Conservation (phyloP, 345 rosid species). For the Bruguiera gymnorhiza region DNA sequence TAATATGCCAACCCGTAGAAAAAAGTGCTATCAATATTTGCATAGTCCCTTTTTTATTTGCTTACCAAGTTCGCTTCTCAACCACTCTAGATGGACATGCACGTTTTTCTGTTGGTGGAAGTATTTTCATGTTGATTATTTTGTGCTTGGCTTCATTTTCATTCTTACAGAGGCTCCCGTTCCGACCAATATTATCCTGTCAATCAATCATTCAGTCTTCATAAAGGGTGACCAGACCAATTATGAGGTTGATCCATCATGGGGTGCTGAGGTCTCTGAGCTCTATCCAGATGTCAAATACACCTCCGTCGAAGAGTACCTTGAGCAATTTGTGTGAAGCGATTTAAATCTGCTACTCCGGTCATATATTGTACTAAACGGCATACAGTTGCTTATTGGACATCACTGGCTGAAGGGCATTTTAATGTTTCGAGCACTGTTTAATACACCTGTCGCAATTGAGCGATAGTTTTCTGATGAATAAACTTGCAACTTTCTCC, state of each 20-base stretch:
- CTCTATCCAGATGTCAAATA: no score
- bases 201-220: conserved; percentile 17
- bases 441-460: no score
- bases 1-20: not conserved
- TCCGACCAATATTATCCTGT: conserved; percentile 15
- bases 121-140: not conserved
- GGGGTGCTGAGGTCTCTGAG: no score
- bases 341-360: no score
- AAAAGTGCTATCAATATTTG: no score
- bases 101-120: not conserved
- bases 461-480: not conserved
- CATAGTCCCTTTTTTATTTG: no score
- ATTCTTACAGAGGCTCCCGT: conserved; percentile 17
- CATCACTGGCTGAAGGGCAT: not conserved
- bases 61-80: no score
- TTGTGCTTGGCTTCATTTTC: not conserved
- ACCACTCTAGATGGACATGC: no score
- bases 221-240: conserved; percentile 24
- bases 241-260: not conserved
- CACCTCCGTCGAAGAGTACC: no score
- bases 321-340: no score
- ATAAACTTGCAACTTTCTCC: not conserved
- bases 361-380: no score
- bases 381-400: not conserved
- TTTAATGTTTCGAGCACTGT: no score